phyloP scores from a whole-genome alignment of 768 basidiomycete species.

The Nevesoporus exiguus region DNA sequence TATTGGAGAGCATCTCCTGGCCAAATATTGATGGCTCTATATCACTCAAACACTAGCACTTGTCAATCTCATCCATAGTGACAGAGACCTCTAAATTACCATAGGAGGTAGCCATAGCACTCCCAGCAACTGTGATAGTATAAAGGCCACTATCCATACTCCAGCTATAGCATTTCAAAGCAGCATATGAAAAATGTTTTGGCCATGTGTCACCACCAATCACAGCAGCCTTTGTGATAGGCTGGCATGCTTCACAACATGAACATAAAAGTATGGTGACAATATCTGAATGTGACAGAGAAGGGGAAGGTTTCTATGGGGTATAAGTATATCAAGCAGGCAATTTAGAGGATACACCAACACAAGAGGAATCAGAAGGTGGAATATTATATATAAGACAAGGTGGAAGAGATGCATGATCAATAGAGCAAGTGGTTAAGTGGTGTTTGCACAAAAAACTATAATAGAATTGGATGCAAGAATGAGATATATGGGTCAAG shows the following conservation, averaged over 20 bases:
- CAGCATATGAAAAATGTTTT: constrained; percentile 61
- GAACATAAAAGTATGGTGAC: constrained; percentile 65
- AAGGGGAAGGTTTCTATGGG: constrained; percentile 23
- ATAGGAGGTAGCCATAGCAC: constrained; percentile 27
- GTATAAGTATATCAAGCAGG: constrained; percentile 12
- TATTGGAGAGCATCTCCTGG: not conserved
- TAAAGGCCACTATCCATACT: constrained; percentile 36
- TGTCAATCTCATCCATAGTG: constrained; percentile 64
- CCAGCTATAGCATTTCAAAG: constrained; percentile 51
- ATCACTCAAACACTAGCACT: constrained; percentile 48
- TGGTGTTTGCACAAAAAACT: constrained; percentile 44
- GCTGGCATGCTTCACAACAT: constrained; percentile 65
- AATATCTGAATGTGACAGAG: constrained; percentile 38
- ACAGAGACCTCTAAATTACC: constrained; percentile 34
- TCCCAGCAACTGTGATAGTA: constrained; percentile 29
- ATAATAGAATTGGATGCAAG: not conserved
- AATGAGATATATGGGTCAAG: not conserved
- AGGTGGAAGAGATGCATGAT: constrained; percentile 41
- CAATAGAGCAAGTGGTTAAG: constrained; percentile 38
- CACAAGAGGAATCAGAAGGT: constrained; percentile 11
- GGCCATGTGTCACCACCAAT: constrained; percentile 56
- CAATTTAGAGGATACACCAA: not conserved
- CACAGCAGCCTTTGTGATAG: constrained; percentile 53
- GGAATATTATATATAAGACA: constrained; percentile 52
- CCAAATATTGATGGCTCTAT: not conserved